A percentile compares a stretch with the other conserved stretches of the same genome.
These are phyloP conservation scores for Marasmius oreades DNA, from an alignment of 1,284 basidiomycete genomes.

Conservation along the genomic window DNA sequence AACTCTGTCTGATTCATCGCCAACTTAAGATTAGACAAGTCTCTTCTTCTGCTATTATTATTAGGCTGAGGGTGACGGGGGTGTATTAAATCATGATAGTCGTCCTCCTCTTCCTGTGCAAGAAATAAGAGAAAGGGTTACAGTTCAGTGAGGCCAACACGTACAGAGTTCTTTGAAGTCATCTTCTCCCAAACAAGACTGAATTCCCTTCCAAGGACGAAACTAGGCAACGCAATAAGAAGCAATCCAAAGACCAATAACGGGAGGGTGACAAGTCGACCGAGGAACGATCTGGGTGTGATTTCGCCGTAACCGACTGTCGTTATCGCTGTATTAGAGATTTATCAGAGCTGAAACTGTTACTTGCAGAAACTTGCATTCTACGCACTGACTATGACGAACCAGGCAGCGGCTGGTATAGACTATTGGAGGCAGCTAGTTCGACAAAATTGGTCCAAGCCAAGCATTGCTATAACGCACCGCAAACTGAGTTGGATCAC, in stretches of 20 bases:
- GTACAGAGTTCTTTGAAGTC: constrained; percentile 27
- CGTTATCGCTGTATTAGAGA: constrained; percentile 58
- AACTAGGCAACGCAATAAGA: constrained; percentile 83
- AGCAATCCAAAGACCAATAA: constrained; percentile 83
- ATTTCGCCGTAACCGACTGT: constrained; percentile 89
- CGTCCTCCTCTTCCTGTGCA: constrained; percentile 15
- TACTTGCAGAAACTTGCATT: not conserved
- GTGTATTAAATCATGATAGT: constrained; percentile 17
- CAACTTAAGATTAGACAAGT: constrained; percentile 52
- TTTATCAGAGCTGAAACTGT: not conserved
- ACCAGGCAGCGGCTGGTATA: constrained; percentile 34
- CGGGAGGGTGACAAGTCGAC: constrained; percentile 79
- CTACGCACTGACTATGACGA: constrained; percentile 47
- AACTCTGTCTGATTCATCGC: constrained; percentile 63
- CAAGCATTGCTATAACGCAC: not conserved
- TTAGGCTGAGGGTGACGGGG: constrained; percentile 17
- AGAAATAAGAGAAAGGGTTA: not conserved
- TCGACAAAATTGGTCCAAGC: not conserved
- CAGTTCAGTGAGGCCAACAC: not conserved
- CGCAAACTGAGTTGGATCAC: constrained; percentile 70
- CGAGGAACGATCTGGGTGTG: constrained; percentile 78
- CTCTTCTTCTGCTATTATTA: constrained; percentile 19
- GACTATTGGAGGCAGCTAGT: constrained; percentile 4
- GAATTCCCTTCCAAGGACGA: constrained; percentile 87
- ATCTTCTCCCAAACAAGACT: constrained; percentile 85